phyloP scores from a whole-genome alignment of 331 rosid genomes.

The Cydonia oblonga region DNA sequence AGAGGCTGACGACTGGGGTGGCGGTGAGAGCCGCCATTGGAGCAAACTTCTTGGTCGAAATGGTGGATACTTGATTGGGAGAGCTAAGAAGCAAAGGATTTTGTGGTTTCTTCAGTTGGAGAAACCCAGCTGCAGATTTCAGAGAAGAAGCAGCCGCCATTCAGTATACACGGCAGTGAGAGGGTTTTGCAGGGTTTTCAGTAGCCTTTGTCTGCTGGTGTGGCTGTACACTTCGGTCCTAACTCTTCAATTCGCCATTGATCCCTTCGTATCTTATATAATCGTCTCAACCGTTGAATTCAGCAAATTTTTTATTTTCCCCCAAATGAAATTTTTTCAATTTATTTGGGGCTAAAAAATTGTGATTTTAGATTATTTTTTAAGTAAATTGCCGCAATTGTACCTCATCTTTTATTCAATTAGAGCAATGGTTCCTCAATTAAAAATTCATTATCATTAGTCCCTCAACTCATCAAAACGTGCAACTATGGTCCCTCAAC shows the following conservation, averaged over 20 bases:
- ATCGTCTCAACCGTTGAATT: background rate
- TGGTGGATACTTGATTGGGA: slow-evolving; percentile 22
- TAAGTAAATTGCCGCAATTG: rapidly evolving
- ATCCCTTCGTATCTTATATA: background rate
- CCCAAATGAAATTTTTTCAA: background rate
- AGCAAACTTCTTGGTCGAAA: slow-evolving; percentile 31
- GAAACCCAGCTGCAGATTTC: slow-evolving; percentile 36
- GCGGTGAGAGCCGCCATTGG: slow-evolving; percentile 47
- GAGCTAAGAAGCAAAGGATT: slow-evolving; percentile 19
- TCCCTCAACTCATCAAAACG: too few species aligned
- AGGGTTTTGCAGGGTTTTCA: slow-evolving; percentile 6
- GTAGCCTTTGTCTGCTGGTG: background rate
- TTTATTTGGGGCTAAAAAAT: background rate
- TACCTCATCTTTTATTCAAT: too few species aligned
- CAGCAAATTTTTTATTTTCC: background rate
- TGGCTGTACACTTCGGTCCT: background rate
- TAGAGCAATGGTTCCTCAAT: too few species aligned
- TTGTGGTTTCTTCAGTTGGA: slow-evolving; percentile 30
- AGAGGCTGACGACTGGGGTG: slow-evolving; percentile 44
- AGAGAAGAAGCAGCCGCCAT: slow-evolving; percentile 41
- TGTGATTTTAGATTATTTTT: background rate
- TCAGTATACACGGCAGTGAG: background rate
- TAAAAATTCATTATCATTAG: too few species aligned
- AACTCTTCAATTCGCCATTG: background rate
- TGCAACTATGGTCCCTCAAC: too few species aligned